A percentile compares a stretch with the other conserved stretches of the same genome.
phyloP scores from a whole-genome alignment of 2,329 filamentous ascomycete species.

The Verticillium albo-atrum region DNA sequence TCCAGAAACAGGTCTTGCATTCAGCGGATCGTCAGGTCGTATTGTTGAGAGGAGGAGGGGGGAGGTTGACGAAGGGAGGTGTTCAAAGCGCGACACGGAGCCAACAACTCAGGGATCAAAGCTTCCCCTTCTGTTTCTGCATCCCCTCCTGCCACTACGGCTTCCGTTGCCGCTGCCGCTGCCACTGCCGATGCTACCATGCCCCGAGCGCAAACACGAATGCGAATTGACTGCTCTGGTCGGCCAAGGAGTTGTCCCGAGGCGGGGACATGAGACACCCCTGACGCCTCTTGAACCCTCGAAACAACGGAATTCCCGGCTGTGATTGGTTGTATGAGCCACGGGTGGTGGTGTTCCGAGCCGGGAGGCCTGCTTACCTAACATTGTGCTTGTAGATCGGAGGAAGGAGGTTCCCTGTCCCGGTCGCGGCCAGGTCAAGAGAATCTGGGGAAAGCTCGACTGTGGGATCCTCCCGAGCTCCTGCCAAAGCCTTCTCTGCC shows the following conservation, averaged over 20 bases:
- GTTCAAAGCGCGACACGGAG: background rate
- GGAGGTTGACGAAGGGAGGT: background rate
- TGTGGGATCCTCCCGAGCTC: background rate
- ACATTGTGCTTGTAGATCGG: too few species aligned
- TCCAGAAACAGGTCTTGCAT: background rate
- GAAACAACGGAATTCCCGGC: background rate
- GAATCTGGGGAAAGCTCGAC: background rate
- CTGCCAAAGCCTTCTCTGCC: too few species aligned
- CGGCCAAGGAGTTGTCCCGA: background rate
- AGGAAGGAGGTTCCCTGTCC: too few species aligned
- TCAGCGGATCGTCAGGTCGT: too few species aligned
- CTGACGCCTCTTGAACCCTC: background rate
- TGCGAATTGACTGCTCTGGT: background rate
- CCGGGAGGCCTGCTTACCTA: background rate
- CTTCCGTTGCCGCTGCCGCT: background rate
- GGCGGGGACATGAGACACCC: background rate
- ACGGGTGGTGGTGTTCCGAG: background rate
- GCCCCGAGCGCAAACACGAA: too few species aligned
- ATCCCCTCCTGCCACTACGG: background rate
- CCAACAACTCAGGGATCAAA: background rate
- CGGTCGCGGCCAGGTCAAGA: background rate
- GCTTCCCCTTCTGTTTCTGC: background rate
- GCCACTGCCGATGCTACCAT: too few species aligned
- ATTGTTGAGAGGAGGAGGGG: background rate
- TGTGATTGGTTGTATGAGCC: background rate